Evolutionary conservation across 257 asterid genomes (phyloP).

Genomic region (Gentiana macrophylla): DNA sequence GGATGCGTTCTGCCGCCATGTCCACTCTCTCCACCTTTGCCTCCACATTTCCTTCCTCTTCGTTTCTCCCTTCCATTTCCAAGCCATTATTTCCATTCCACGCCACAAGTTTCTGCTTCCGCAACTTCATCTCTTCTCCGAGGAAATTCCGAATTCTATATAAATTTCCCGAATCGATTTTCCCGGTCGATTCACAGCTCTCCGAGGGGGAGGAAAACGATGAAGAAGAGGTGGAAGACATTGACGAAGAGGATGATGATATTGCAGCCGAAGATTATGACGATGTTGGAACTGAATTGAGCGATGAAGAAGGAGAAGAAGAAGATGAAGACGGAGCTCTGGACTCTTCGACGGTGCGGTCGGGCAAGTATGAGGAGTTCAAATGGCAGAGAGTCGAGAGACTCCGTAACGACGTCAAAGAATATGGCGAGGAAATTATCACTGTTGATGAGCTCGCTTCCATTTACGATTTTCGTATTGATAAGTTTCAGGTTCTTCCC

Average conservation of each 20-base stretch:
- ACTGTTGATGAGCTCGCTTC: constrained; percentile 85
- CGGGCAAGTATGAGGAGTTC: constrained; percentile 53
- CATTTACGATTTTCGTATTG: constrained; percentile 71
- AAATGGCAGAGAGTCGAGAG: constrained; percentile 95
- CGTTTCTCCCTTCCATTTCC: constrained; percentile 21
- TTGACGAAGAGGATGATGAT: constrained; percentile 23
- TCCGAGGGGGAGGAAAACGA: constrained; percentile 45
- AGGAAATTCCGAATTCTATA: constrained; percentile 14
- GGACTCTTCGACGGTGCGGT: constrained; percentile 21
- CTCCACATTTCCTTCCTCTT: constrained; percentile 7
- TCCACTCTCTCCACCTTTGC: constrained; percentile 24
- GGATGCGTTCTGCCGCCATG: constrained; percentile 51
- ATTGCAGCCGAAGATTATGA: constrained; percentile 71
- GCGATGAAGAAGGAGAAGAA: constrained; percentile 29
- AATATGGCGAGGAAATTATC: constrained; percentile 75
- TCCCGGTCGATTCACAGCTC: constrained; percentile 43
- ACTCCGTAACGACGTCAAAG: constrained; percentile 66
- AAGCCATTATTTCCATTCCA: constrained; percentile 23
- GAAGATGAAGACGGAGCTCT: constrained; percentile 25
- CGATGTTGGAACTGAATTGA: constrained; percentile 25
- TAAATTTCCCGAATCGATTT: constrained; percentile 31
- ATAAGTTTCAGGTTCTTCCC: constrained; percentile 71
- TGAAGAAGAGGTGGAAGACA: constrained; percentile 28
- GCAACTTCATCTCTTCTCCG: constrained; percentile 9
- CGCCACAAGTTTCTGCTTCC: constrained; percentile 15